These are phyloP conservation scores for Solanum sejunctum DNA, from an alignment of 257 asterid species.

Conservation along the genomic window DNA sequence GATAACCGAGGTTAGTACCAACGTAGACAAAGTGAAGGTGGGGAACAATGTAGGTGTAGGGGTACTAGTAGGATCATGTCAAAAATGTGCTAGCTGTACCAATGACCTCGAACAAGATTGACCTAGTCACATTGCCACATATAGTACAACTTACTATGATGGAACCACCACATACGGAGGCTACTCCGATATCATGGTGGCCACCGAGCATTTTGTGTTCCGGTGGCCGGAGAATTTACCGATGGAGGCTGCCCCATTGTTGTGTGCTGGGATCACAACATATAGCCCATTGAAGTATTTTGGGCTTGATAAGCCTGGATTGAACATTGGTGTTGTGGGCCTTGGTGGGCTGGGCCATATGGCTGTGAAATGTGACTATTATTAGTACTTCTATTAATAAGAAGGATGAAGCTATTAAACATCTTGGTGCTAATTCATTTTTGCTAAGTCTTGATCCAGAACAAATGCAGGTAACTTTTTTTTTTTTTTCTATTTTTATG, in stretches of 20 bases:
- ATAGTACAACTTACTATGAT: background rate
- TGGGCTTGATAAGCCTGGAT: slow-evolving; percentile 46
- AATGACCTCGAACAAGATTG: slow-evolving; percentile 38
- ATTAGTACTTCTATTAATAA: slow-evolving; percentile 33
- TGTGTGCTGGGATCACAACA: slow-evolving; percentile 50
- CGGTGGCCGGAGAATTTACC: slow-evolving; percentile 46
- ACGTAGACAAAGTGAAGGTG: slow-evolving; percentile 21
- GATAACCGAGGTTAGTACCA: slow-evolving; percentile 31
- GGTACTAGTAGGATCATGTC: slow-evolving; percentile 24
- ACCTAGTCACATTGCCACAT: slow-evolving; percentile 6
- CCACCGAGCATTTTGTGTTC: slow-evolving; percentile 29
- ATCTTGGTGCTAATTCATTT: slow-evolving; percentile 39
- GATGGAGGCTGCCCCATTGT: slow-evolving; percentile 47
- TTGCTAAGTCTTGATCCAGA: slow-evolving; percentile 28
- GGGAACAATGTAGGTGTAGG: slow-evolving; percentile 39
- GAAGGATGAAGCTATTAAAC: slow-evolving; percentile 34
- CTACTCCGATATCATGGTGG: slow-evolving; percentile 31
- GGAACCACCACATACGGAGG: slow-evolving; percentile 22
- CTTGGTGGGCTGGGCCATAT: slow-evolving; percentile 57
- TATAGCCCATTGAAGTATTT: slow-evolving; percentile 39
- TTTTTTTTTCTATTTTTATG: background rate
- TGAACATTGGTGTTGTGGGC: slow-evolving; percentile 37
- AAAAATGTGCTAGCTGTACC: slow-evolving; percentile 17
- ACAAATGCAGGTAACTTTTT: slow-evolving; percentile 30
- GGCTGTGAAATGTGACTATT: slow-evolving; percentile 42